Evolutionary conservation across 179 eudicot genomes (phyloP).

Genomic region (Nepenthes alata): DNA sequence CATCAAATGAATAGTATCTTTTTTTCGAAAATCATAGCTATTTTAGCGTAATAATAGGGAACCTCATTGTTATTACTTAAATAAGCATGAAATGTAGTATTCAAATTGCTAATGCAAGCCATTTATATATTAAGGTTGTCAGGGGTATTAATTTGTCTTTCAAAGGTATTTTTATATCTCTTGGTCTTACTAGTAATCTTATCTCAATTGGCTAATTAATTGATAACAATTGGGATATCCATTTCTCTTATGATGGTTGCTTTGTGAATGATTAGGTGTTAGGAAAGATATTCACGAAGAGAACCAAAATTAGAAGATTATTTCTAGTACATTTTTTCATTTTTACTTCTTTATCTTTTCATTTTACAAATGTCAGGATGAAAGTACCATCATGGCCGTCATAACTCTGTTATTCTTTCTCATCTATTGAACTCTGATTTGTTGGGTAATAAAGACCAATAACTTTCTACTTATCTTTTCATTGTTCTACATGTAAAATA

Average conservation of each 20-base stretch:
- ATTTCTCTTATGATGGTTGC: neutral
- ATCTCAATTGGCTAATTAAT: neutral
- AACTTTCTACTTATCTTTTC: neutral
- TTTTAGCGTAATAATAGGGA: too few species aligned
- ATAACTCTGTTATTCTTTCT: neutral
- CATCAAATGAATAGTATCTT: too few species aligned
- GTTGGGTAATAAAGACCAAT: neutral
- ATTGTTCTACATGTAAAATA: constrained; percentile 3
- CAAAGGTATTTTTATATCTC: neutral
- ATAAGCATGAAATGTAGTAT: too few species aligned
- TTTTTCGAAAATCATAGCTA: too few species aligned
- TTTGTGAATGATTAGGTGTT: neutral
- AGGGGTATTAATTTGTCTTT: neutral
- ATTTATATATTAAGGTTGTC: neutral
- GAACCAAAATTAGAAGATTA: neutral
- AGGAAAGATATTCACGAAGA: too few species aligned
- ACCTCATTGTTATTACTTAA: too few species aligned
- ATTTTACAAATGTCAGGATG: neutral
- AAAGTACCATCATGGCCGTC: neutral
- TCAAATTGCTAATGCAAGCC: neutral
- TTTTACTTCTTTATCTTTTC: neutral
- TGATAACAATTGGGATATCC: neutral
- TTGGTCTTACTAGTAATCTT: neutral
- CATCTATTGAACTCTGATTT: constrained; percentile 3
- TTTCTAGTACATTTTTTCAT: neutral